These are phyloP conservation scores for Beauveria sp. DNA, from an alignment of 2,329 filamentous ascomycete genomes.

Conservation along the genomic window DNA sequence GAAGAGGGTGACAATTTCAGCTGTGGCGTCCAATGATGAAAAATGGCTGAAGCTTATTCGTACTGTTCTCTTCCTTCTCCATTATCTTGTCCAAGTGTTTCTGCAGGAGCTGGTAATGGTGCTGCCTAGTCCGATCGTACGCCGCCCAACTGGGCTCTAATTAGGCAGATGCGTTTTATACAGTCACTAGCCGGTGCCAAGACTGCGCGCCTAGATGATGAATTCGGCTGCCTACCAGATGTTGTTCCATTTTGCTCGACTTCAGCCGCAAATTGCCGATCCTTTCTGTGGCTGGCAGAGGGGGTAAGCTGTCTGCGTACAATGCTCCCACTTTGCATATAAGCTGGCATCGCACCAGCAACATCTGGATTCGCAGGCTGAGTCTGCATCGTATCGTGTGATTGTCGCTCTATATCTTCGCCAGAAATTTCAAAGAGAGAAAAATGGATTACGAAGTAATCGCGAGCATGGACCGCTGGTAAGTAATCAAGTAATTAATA, in stretches of 20 bases:
- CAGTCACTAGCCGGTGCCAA: background rate
- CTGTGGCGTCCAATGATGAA: background rate
- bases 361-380: background rate
- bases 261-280: background rate
- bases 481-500: conserved; percentile 6
- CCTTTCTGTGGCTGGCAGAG: background rate
- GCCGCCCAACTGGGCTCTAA: background rate
- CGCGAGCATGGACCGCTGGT: conserved; percentile 31
- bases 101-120: background rate
- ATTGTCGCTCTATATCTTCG: background rate
- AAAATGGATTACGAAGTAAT: conserved; percentile 24
- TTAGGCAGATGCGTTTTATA: background rate
- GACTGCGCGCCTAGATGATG: background rate
- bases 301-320: background rate
- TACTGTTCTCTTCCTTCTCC: too few relatives aligned
- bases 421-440: background rate
- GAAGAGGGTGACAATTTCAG: background rate
- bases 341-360: background rate
- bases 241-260: background rate
- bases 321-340: background rate
- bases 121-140: background rate
- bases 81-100: background rate
- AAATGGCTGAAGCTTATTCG: too few relatives aligned
- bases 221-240: conserved; percentile 3
- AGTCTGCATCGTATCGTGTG: background rate